Evolutionary conservation across 2,329 filamentous ascomycete species (phyloP).

Genomic region (Fusarium globosum): DNA sequence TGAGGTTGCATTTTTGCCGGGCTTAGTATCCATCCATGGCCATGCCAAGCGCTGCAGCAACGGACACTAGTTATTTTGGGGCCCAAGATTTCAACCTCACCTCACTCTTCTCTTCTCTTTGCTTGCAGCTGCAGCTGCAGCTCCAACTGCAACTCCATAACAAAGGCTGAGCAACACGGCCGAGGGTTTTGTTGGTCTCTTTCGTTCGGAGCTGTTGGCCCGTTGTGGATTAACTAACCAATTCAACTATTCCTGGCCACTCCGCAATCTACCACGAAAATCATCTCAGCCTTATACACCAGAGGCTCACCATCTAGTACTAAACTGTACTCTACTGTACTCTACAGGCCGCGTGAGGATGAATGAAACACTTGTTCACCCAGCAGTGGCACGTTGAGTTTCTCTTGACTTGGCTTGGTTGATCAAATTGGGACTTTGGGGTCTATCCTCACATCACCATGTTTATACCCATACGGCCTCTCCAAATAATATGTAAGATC

Average conservation of each 20-base stretch:
- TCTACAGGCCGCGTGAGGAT: neutral
- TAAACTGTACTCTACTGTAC: neutral
- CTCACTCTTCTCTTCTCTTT: neutral
- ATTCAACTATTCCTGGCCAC: neutral
- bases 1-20: slow-evolving; percentile 16
- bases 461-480: neutral
- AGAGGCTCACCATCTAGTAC: neutral
- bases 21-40: neutral
- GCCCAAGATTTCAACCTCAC: slow-evolving; percentile 13
- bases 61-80: slow-evolving; percentile 19
- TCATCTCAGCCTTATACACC: slow-evolving; percentile 26
- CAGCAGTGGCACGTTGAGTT: slow-evolving; percentile 22
- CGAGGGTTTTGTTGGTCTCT: neutral
- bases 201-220: slow-evolving; percentile 10
- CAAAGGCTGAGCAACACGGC: slow-evolving; percentile 12
- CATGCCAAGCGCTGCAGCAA: slow-evolving; percentile 19
- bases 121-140: too few species aligned
- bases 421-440: neutral
- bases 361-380: neutral
- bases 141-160: slow-evolving; percentile 1
- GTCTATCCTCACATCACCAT: neutral
- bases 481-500: slow-evolving; percentile 11
- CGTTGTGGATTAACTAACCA: neutral
- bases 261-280: neutral
- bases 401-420: neutral